Evolutionary conservation across 176 grass and related monocot species (phyloP).

Genomic region (Ananas comosus): DNA sequence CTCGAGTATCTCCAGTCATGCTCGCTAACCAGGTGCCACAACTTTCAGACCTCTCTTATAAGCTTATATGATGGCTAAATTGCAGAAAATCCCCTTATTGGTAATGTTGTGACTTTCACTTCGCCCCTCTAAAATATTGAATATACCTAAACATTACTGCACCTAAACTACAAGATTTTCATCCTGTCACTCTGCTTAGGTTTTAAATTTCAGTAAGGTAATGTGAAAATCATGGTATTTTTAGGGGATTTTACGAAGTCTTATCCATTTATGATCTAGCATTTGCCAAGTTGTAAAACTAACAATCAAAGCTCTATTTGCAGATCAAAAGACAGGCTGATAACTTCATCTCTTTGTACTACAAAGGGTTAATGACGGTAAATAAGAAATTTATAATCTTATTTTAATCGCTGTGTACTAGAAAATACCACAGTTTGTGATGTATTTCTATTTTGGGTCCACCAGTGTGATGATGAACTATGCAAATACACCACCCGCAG

Average conservation of each 20-base stretch:
- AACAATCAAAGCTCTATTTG: constrained; percentile 8
- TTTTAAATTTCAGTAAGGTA: too few species aligned
- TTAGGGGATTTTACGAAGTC: too few species aligned
- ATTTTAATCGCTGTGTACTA: background rate
- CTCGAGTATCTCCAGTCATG: constrained; percentile 50
- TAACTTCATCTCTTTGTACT: constrained; percentile 71
- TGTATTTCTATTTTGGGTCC: background rate
- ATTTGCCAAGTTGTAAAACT: constrained; percentile 16
- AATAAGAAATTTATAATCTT: constrained; percentile 7
- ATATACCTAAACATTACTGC: too few species aligned
- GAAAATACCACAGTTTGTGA: background rate
- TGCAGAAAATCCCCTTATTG: too few species aligned
- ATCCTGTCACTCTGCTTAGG: too few species aligned
- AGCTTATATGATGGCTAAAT: too few species aligned
- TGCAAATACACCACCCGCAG: constrained; percentile 70
- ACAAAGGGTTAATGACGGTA: constrained; percentile 84
- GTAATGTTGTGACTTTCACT: too few species aligned
- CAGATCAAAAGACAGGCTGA: constrained; percentile 96
- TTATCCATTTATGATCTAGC: background rate
- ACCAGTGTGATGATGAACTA: constrained; percentile 76
- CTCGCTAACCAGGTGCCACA: constrained; percentile 77
- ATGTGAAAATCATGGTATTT: too few species aligned
- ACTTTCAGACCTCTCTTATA: background rate
- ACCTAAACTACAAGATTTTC: too few species aligned
- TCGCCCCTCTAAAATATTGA: too few species aligned